Base-by-base conservation (phyloP, 2,329 filamentous ascomycete genomes). In the Arthroderma uncinatum region DNA sequence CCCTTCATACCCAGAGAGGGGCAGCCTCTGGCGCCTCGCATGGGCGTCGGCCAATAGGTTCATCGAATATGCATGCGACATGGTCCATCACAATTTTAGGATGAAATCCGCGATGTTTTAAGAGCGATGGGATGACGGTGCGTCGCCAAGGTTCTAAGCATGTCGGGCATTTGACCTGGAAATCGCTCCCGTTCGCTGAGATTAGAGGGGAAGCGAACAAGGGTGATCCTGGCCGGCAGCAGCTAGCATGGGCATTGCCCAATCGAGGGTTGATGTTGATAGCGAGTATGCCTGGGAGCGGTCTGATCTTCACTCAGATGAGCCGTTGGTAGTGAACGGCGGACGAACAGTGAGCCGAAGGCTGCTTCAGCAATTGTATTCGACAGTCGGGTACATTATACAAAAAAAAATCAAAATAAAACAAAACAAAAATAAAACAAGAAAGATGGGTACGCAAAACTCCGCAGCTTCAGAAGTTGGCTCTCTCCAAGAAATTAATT, bases 51-150 rank as follows among this genome's bases (percentile, higher is more conserved):
- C 47, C 47, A 50, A 50, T 50, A 10, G 47, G 16, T 30, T n/a
- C 10, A 25, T 25, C 8, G 47, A 14, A 25, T 33, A 50, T 50
- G 47, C 47, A 50, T 23, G 25, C 47, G 47, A 50, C 47, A 50
- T 19, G 47, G 47, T 33, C 47, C 47, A 30, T 33, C 47, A 50
- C 47, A 50, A 30, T 33, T 50, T 50, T 50, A 50, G 25, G 47
- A 10, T 34, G 47, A 30, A 50, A 33, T 50, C 21, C 2, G 40
- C 40, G 40, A 25, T 47, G 40, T 47, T 47, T 47, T 21, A 47
- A 21, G 12, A 21, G 8, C 21, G 19, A 12, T 23, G 40, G 39
- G 40, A 47, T 25, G 40, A 47, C 40, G 12, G 40, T 47, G 40
- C 40, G 40, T 47, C 21, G 9, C 25, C 8, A 50, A 37, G 7